Evolutionary conservation across 495 filamentous ascomycete genomes (phyloP).

Genomic region (Lichenothelia convexa): DNA sequence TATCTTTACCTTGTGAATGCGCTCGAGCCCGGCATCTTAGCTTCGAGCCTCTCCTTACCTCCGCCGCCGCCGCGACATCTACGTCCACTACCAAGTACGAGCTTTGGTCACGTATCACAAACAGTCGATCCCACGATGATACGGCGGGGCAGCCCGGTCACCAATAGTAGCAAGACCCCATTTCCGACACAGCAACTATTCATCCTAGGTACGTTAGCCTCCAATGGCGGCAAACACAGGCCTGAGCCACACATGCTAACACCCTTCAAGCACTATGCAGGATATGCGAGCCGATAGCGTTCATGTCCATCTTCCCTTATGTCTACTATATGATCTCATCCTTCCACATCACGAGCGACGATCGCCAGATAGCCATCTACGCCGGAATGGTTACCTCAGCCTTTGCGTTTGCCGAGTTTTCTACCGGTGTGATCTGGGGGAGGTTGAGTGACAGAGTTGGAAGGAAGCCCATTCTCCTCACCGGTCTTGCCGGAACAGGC

Average conservation of each 20-base stretch:
- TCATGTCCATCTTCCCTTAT: constrained; percentile 99
- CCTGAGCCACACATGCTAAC: neutral
- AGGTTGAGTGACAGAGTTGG: constrained; percentile 81
- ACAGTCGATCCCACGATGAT: too few relatives aligned
- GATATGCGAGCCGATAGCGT: constrained; percentile 96
- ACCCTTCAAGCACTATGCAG: constrained; percentile 57
- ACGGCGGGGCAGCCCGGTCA: too few relatives aligned
- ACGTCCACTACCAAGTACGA: too few relatives aligned
- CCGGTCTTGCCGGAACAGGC: constrained; percentile 72
- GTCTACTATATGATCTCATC: constrained; percentile 95
- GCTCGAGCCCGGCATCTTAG: too few relatives aligned
- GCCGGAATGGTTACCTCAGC: constrained; percentile 93
- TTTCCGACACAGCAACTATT: constrained; percentile 8
- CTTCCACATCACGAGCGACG: constrained; percentile 65
- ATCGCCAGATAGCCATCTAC: constrained; percentile 72
- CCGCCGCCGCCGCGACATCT: too few relatives aligned
- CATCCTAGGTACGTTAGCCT: constrained; percentile 10
- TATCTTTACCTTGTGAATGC: too few relatives aligned
- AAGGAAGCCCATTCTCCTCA: constrained; percentile 79
- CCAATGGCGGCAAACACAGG: neutral
- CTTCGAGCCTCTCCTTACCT: too few relatives aligned
- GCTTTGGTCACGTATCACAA: too few relatives aligned
- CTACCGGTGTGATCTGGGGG: constrained; percentile 80
- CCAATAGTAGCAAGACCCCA: neutral
- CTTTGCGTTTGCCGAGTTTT: constrained; percentile 91